phyloP scores from a whole-genome alignment of 495 filamentous ascomycete species.

The Daldinia caldariorum region DNA sequence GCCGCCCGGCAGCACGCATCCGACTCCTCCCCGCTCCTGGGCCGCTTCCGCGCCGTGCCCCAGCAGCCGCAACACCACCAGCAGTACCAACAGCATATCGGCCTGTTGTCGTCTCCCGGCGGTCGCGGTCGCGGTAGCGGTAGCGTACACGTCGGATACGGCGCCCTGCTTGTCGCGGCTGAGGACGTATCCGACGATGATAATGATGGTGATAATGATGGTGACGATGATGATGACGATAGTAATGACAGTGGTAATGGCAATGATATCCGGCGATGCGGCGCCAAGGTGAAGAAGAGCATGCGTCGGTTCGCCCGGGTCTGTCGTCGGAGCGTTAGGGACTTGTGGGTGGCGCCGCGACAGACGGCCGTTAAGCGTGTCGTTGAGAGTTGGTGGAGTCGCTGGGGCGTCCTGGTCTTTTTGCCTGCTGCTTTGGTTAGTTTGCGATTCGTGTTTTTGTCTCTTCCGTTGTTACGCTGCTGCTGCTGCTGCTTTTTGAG shows the following conservation, averaged over 20 bases:
- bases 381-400: conserved; percentile 66
- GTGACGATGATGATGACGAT: conserved; percentile 38
- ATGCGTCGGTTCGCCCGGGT: conserved; percentile 45
- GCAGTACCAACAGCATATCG: conserved; percentile 30
- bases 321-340: conserved; percentile 55
- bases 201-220: conserved; percentile 46
- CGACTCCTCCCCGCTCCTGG: conserved; percentile 63
- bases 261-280: conserved; percentile 8
- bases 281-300: conserved; percentile 10
- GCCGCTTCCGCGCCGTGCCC: conserved; percentile 68
- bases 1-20: conserved; percentile 52
- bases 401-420: conserved; percentile 64
- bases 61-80: conserved; percentile 20
- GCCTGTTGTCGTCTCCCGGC: conserved; percentile 46
- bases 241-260: conserved; percentile 23
- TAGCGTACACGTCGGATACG: conserved; percentile 61
- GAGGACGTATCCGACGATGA: conserved; percentile 28
- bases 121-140: conserved; percentile 49
- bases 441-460: conserved; percentile 23
- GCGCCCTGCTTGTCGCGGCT: conserved; percentile 51
- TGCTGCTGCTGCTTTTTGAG: not conserved
- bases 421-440: conserved; percentile 67
- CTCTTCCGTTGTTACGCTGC: not conserved
- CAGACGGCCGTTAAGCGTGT: conserved; percentile 60
- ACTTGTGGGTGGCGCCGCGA: conserved; percentile 66